phyloP scores from a whole-genome alignment of 257 asterid genomes.

The Ilex aquifolium region DNA sequence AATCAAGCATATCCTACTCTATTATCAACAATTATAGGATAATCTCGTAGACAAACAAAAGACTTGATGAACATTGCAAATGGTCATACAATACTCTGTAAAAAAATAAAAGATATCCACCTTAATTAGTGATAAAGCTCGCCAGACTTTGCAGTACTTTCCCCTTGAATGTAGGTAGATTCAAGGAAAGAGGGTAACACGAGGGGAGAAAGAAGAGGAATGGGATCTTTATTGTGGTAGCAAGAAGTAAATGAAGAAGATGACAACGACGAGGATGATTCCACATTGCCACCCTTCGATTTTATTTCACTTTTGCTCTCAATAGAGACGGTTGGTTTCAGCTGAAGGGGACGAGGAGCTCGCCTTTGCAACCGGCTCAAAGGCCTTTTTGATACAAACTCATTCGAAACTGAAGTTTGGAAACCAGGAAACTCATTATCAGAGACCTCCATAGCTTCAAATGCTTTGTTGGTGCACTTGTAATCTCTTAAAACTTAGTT shows the following conservation, averaged over 20 bases:
- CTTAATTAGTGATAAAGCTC: not conserved
- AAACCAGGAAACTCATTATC: too few relatives aligned
- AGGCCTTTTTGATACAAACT: not conserved
- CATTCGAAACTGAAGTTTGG: not conserved
- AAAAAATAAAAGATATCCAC: too few relatives aligned
- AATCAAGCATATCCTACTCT: too few relatives aligned
- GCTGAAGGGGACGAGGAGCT: not conserved
- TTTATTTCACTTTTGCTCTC: not conserved
- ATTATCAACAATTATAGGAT: too few relatives aligned
- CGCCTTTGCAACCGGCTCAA: slow-evolving; percentile 1
- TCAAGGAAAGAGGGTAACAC: not conserved
- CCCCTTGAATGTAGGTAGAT: not conserved
- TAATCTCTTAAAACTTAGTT: too few relatives aligned
- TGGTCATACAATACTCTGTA: too few relatives aligned
- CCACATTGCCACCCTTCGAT: not conserved
- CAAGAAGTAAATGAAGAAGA: not conserved
- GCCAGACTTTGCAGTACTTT: not conserved
- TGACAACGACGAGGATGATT: not conserved
- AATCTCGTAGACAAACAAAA: too few relatives aligned
- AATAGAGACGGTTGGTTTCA: not conserved
- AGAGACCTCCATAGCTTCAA: too few relatives aligned
- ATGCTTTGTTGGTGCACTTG: too few relatives aligned
- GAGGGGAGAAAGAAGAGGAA: not conserved
- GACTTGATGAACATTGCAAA: too few relatives aligned
- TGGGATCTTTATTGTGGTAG: not conserved